phyloP scores from a whole-genome alignment of 257 asterid genomes.

The Solanum gandarillasii region DNA sequence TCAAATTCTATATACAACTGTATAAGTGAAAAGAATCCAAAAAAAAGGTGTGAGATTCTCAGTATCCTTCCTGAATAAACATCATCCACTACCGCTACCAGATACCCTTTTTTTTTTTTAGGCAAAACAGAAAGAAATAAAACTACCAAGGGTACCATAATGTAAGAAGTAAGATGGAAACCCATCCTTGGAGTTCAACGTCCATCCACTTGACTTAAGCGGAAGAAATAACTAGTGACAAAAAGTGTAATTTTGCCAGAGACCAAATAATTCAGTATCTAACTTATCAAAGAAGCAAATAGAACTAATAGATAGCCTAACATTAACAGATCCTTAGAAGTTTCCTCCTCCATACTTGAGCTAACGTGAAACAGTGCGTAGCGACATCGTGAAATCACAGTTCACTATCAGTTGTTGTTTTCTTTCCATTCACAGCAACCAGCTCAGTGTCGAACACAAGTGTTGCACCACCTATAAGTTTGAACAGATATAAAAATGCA shows the following conservation, averaged over 20 bases:
- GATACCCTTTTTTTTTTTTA: not conserved
- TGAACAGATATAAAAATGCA: not conserved
- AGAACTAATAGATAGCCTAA: not conserved
- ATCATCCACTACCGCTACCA: not conserved
- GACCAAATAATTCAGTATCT: not conserved
- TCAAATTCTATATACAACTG: not conserved
- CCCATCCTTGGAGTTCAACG: not conserved
- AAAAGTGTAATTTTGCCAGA: not conserved
- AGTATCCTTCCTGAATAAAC: not conserved
- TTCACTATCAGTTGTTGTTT: conserved; percentile 40
- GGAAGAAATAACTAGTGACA: not conserved
- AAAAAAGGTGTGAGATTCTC: not conserved
- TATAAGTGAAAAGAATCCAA: not conserved
- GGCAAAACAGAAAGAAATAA: not conserved
- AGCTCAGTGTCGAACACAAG: conserved; percentile 88
- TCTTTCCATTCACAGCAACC: conserved; percentile 81
- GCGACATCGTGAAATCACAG: conserved; percentile 12
- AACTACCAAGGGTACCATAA: not conserved
- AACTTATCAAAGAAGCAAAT: not conserved
- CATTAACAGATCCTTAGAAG: not conserved
- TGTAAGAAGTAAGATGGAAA: not conserved
- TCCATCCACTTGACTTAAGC: not conserved
- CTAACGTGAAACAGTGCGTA: not conserved
- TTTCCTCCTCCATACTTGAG: not conserved
- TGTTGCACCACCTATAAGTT: conserved; percentile 80